Base-by-base conservation (phyloP, 306 rosid species). In the Cicer bijugum region DNA sequence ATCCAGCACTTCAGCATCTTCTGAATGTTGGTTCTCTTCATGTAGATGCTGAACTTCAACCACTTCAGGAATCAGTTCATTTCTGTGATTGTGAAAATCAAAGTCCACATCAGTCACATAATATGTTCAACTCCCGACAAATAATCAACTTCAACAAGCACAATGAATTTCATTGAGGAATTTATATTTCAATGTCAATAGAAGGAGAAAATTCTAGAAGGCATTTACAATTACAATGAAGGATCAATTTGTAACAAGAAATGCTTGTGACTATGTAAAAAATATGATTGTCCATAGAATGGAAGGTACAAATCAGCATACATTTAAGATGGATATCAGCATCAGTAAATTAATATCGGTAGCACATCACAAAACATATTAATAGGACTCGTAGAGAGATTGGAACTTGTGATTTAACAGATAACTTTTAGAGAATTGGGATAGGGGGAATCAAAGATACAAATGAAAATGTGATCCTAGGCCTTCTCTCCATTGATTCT, bases 1-100 rank as follows among this genome's bases (percentile, higher is more conserved):
- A 69, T 73, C 78, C 2, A 20, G 50, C 19, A 69, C 66, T 69
- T 78, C 72, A 60, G 58, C 48, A 64, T 69, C 85, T 70, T 82
- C 78, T 15, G 81, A 78, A 80, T 57, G 71, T 61, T 76, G 72
- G 53, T 46, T 64, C 56, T 37, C 63, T 72, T 19, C 62, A 64
- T 77, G 70, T 76, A 9, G 60, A 64, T 59, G 72, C 46, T 50
- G 76, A 70, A 71, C 60, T 71, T 37, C 72, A 35, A 71, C 66
- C 39, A 65, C 75, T 43, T 74, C 83, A 79, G 75, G 44, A 42
- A 55, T 65, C 46, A 52, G 77, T 57, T 67, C 69, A 42, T 42
- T 56, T 79, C 83, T 71, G 82, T 33, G 63, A 57, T 57, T 23
- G 15, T 59, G 66, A 33, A 75, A 70, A 76, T 72, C 65, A 75